Conservation (phyloP, 2,329 filamentous ascomycete species). For the Stemphylium lycopersici region DNA sequence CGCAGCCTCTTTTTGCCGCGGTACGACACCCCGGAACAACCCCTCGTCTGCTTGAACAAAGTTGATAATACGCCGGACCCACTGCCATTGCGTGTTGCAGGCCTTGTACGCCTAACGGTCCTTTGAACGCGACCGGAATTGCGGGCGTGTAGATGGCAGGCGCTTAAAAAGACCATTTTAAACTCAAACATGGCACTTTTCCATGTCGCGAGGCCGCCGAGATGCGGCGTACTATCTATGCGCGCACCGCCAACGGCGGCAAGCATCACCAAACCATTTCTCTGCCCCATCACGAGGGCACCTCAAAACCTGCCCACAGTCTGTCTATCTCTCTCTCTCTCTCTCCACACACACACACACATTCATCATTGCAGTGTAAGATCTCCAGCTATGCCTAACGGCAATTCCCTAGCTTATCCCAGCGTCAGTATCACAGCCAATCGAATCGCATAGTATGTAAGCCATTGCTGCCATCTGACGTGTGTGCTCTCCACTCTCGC, state of each 20-base stretch:
- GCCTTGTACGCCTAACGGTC: neutral
- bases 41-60: neutral
- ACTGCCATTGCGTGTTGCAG: neutral
- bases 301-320: neutral
- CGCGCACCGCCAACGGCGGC: neutral
- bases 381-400: neutral
- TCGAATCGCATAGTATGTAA: neutral
- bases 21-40: neutral
- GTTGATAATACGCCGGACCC: neutral
- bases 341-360: neutral
- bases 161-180: too few species aligned
- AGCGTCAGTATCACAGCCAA: neutral
- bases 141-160: neutral
- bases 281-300: neutral
- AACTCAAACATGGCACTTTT: too few species aligned
- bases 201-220: too few species aligned
- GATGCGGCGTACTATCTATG: too few species aligned
- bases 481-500: constrained; percentile 4
- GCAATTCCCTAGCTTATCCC: neutral
- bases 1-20: constrained; percentile 8
- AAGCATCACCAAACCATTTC: neutral
- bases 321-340: neutral
- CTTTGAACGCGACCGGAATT: neutral
- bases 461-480: constrained; percentile 5
- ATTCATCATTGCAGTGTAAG: neutral